Evolutionary conservation across 495 filamentous ascomycete genomes (phyloP).

Genomic region (Neurospora sp.): DNA sequence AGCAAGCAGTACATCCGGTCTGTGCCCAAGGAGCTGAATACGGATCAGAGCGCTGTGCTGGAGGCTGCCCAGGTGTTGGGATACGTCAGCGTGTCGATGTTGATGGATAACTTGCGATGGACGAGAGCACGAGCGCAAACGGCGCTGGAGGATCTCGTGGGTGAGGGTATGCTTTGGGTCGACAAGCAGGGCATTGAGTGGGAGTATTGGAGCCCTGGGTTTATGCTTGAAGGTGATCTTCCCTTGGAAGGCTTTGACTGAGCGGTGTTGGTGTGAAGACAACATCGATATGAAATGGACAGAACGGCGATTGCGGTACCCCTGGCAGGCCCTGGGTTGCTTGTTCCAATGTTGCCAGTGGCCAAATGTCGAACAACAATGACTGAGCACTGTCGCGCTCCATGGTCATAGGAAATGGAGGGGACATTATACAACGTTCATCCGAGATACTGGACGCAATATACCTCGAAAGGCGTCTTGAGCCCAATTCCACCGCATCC

Average conservation of each 20-base stretch:
- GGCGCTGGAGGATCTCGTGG: conserved; percentile 81
- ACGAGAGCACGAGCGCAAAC: conserved; percentile 75
- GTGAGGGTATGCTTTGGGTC: conserved; percentile 88
- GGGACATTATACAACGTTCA: neutral
- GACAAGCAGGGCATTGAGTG: conserved; percentile 78
- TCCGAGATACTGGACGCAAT: neutral
- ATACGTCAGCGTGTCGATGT: conserved; percentile 83
- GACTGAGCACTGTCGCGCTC: neutral
- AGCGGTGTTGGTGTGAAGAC: neutral
- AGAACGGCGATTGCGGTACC: neutral
- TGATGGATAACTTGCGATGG: conserved; percentile 85
- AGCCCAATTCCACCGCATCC: neutral
- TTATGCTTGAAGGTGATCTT: conserved; percentile 27
- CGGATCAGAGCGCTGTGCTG: conserved; percentile 83
- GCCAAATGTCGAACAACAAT: neutral
- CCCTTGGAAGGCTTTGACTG: neutral
- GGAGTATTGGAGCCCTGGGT: conserved; percentile 90
- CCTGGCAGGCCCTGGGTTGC: neutral
- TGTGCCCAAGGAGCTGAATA: conserved; percentile 92
- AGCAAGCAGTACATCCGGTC: conserved; percentile 80
- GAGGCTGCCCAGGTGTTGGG: conserved; percentile 79
- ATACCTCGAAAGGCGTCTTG: neutral
- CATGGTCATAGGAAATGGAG: neutral
- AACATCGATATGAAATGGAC: neutral
- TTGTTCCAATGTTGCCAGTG: neutral